Percentiles rank a stretch among this genome's conserved stretches.
Conservation (phyloP, 495 filamentous ascomycete genomes). For the Oidiodendron maius region DNA sequence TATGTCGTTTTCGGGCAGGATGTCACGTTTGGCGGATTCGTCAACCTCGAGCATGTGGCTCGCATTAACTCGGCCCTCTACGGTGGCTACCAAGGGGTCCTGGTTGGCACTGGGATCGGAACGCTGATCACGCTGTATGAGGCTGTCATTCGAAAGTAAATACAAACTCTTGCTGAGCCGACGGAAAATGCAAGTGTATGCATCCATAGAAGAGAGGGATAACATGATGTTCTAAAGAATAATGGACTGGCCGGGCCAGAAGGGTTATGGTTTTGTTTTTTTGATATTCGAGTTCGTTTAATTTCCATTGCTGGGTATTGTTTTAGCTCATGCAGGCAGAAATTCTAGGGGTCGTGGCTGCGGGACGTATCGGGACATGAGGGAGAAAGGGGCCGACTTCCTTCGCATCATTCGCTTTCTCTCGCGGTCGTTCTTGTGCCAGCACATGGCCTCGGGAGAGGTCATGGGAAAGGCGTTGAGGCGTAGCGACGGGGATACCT, state of each 20-base stretch:
- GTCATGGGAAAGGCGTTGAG: slow-evolving; percentile 21
- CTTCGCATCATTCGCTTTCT: slow-evolving; percentile 17
- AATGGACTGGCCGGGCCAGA: neutral
- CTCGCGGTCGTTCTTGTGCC: slow-evolving; percentile 16
- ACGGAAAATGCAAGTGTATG: neutral
- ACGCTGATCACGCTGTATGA: slow-evolving; percentile 72
- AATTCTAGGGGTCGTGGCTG: slow-evolving; percentile 4
- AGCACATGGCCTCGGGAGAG: slow-evolving; percentile 16
- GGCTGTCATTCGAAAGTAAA: slow-evolving; percentile 69
- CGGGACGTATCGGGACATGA: slow-evolving; percentile 7
- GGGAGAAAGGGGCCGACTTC: slow-evolving; percentile 1
- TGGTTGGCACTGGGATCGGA: slow-evolving; percentile 67
- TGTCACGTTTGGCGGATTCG: slow-evolving; percentile 58
- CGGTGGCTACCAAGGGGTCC: slow-evolving; percentile 62
- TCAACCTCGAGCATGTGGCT: slow-evolving; percentile 49
- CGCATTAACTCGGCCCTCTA: slow-evolving; percentile 62
- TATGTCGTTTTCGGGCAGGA: slow-evolving; percentile 71
- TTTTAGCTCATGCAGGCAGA: neutral
- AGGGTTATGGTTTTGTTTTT: slow-evolving; percentile 3
- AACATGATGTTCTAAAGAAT: neutral
- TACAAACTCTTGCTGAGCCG: neutral
- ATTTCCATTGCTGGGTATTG: slow-evolving; percentile 1
- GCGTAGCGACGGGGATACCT: slow-evolving; percentile 16
- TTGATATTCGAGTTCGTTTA: neutral
- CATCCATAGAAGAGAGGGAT: neutral